phyloP scores from a whole-genome alignment of 2,329 filamentous ascomycete genomes.

The Colletotrichum orchidophilum region DNA sequence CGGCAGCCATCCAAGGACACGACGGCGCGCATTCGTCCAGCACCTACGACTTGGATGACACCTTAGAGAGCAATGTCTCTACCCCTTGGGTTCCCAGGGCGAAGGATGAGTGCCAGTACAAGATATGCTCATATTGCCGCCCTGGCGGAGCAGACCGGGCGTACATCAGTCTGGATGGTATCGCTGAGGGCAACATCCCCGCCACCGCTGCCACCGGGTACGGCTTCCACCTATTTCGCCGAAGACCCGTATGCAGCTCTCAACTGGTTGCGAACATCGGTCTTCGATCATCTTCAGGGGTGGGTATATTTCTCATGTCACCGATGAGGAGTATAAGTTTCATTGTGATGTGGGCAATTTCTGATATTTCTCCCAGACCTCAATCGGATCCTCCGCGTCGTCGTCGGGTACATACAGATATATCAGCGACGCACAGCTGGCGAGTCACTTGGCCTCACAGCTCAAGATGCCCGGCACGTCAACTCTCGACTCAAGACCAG shows the following conservation, averaged over 20 bases:
- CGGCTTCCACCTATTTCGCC: conserved; percentile 57
- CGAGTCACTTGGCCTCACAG: not conserved
- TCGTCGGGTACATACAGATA: not conserved
- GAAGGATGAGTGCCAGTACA: conserved; percentile 59
- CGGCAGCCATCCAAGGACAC: not conserved
- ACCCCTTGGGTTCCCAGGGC: conserved; percentile 50
- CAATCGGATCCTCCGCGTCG: not conserved
- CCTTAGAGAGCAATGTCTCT: conserved; percentile 16
- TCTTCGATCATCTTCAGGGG: conserved; percentile 46
- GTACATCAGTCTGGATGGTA: conserved; percentile 59
- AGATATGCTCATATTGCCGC: conserved; percentile 60
- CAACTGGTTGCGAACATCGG: conserved; percentile 52
- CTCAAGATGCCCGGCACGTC: not conserved
- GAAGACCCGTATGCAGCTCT: conserved; percentile 55
- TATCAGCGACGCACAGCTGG: not conserved
- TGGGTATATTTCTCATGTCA: conserved; percentile 36
- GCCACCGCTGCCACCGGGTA: conserved; percentile 60
- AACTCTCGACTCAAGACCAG: not conserved
- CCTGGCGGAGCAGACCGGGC: conserved; percentile 53
- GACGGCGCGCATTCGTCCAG: not conserved
- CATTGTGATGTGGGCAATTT: no score
- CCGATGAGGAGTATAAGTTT: not conserved
- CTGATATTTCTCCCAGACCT: not conserved
- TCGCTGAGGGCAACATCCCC: conserved; percentile 59
- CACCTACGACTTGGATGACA: conserved; percentile 4